Conservation (phyloP, 805 yeast species). For the Candida caryicola region DNA sequence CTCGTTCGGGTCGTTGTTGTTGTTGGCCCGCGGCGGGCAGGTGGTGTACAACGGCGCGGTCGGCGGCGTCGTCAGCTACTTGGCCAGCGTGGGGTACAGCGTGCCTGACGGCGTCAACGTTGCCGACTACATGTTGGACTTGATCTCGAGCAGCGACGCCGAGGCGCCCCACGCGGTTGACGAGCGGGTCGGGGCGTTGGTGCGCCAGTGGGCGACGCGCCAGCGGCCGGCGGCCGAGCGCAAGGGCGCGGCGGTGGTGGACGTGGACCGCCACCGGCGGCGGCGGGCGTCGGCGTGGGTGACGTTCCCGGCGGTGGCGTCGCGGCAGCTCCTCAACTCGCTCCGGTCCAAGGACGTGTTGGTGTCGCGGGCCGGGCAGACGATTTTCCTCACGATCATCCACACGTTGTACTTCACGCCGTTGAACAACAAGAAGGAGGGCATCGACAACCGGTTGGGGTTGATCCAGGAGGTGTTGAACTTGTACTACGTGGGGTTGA, state of each 20-base stretch:
- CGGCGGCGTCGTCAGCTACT: conserved; percentile 43
- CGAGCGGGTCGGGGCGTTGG: conserved; percentile 23
- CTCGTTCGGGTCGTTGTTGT: conserved; percentile 65
- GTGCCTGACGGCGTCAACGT: conserved; percentile 64
- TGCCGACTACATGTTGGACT: conserved; percentile 73
- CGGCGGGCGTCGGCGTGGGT: conserved; percentile 20
- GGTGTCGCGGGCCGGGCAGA: conserved; percentile 62
- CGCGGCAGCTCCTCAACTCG: conserved; percentile 34
- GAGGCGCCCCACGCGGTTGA: conserved; percentile 23
- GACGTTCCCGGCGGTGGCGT: conserved; percentile 29
- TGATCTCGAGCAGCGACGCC: conserved; percentile 47
- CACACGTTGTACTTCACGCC: conserved; percentile 62
- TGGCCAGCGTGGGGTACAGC: conserved; percentile 46
- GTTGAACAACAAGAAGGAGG: conserved; percentile 35
- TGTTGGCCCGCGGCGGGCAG: conserved; percentile 70
- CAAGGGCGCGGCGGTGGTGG: conserved; percentile 10
- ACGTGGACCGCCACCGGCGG: conserved; percentile 43
- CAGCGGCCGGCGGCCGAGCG: not conserved
- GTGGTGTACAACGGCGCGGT: conserved; percentile 68
- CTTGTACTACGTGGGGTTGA: conserved; percentile 74
- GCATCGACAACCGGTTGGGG: conserved; percentile 70
- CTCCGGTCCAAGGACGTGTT: conserved; percentile 50
- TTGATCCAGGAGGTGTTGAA: conserved; percentile 71
- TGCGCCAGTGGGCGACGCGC: conserved; percentile 25
- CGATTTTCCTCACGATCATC: conserved; percentile 59